Percentiles rank a stretch among this genome's conserved stretches.
Evolutionary conservation across 202 grass and related monocot species (phyloP).

Genomic region (Schoenoplectus triqueter): DNA sequence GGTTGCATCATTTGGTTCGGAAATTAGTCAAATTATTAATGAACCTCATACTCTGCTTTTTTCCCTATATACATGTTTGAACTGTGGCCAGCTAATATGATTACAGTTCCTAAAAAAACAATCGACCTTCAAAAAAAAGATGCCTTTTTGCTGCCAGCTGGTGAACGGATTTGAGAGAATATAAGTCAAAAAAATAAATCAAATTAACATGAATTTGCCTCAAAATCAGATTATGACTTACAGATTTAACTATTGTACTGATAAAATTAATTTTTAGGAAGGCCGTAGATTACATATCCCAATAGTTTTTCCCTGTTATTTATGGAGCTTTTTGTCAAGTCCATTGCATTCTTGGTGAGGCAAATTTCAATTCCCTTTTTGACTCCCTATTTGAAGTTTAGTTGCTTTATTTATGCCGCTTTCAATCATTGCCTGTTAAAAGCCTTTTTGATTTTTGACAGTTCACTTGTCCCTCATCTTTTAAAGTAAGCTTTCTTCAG

Average conservation of each 20-base stretch:
- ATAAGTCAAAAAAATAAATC: not conserved
- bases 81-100: not conserved
- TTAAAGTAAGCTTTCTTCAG: not conserved
- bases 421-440: slow-evolving; percentile 12
- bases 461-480: not conserved
- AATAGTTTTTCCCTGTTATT: not conserved
- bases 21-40: not conserved
- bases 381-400: not conserved
- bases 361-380: slow-evolving; percentile 3
- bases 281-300: not conserved
- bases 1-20: no score
- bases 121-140: not conserved
- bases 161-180: not conserved
- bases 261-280: not conserved
- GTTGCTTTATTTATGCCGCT: slow-evolving; percentile 28
- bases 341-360: not conserved
- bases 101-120: not conserved
- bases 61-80: not conserved
- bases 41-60: not conserved
- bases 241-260: not conserved
- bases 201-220: not conserved
- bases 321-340: not conserved
- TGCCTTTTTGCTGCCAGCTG: not conserved
- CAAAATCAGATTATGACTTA: not conserved
- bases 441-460: slow-evolving; percentile 13